Evolutionary conservation across 257 asterid genomes (phyloP).

Genomic region (Fraxinus americana): DNA sequence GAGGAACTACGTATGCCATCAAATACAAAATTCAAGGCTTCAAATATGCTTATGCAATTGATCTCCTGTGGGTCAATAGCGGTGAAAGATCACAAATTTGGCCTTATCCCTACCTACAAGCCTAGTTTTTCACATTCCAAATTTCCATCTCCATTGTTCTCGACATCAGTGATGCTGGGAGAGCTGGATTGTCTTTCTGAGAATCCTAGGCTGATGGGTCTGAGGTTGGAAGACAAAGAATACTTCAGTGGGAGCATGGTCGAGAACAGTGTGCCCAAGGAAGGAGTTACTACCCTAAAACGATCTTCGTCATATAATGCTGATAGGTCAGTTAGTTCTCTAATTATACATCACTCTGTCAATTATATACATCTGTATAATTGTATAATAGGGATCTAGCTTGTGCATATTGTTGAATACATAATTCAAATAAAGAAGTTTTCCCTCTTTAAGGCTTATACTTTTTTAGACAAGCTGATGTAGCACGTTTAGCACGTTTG

Average conservation of each 20-base stretch:
- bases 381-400: not conserved
- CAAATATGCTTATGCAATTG: constrained; percentile 85
- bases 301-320: constrained; percentile 84
- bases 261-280: constrained; percentile 70
- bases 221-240: constrained; percentile 80
- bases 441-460: not conserved
- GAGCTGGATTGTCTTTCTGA: constrained; percentile 76
- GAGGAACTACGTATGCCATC: constrained; percentile 60
- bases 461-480: not conserved
- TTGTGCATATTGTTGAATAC: not conserved
- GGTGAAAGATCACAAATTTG: constrained; percentile 87
- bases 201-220: constrained; percentile 63
- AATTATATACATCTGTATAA: not conserved
- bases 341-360: not conserved
- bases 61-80: constrained; percentile 92
- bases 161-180: constrained; percentile 70
- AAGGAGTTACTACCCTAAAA: constrained; percentile 62
- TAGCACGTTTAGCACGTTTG: not conserved
- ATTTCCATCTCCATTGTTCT: constrained; percentile 74
- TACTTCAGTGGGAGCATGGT: constrained; percentile 90
- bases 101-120: constrained; percentile 76
- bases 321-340: constrained; percentile 60
- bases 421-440: not conserved
- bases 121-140: constrained; percentile 82
- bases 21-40: constrained; percentile 67